A percentile compares a stretch with the other conserved stretches of the same genome.
Evolutionary conservation across 2,329 filamentous ascomycete species (phyloP).

Genomic region (Aureobasidium lini): DNA sequence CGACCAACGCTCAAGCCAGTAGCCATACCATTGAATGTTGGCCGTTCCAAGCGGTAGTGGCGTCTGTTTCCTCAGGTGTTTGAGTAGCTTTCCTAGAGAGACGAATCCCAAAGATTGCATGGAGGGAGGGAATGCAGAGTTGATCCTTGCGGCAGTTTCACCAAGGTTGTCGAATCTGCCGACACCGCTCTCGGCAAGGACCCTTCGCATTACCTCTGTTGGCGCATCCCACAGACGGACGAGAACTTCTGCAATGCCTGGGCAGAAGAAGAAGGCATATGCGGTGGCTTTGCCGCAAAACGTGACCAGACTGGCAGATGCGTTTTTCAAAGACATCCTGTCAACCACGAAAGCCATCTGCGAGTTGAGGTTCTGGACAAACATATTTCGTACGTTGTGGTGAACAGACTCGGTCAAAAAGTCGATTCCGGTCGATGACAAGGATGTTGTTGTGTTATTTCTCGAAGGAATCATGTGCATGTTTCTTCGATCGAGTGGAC

Average conservation of each 20-base stretch:
- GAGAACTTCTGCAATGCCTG: conserved; percentile 75
- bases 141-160: conserved; percentile 52
- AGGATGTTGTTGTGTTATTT: conserved; percentile 50
- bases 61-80: conserved; percentile 56
- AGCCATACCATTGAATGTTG: conserved; percentile 75
- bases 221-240: conserved; percentile 73
- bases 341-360: conserved; percentile 85
- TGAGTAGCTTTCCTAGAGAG: conserved; percentile 53
- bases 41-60: conserved; percentile 60
- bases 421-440: conserved; percentile 53
- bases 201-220: conserved; percentile 60
- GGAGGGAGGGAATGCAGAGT: conserved; percentile 61
- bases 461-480: conserved; percentile 37
- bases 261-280: conserved; percentile 89
- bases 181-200: conserved; percentile 62
- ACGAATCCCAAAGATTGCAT: conserved; percentile 55
- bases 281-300: conserved; percentile 88
- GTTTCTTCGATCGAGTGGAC: conserved; percentile 52
- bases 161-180: conserved; percentile 43
- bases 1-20: conserved; percentile 79
- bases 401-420: conserved; percentile 70
- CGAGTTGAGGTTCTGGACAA: conserved; percentile 69
- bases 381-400: conserved; percentile 84
- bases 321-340: conserved; percentile 74
- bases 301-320: conserved; percentile 58